phyloP scores from a whole-genome alignment of 2,329 filamentous ascomycete species.

The Trichoderma arundinaceum region DNA sequence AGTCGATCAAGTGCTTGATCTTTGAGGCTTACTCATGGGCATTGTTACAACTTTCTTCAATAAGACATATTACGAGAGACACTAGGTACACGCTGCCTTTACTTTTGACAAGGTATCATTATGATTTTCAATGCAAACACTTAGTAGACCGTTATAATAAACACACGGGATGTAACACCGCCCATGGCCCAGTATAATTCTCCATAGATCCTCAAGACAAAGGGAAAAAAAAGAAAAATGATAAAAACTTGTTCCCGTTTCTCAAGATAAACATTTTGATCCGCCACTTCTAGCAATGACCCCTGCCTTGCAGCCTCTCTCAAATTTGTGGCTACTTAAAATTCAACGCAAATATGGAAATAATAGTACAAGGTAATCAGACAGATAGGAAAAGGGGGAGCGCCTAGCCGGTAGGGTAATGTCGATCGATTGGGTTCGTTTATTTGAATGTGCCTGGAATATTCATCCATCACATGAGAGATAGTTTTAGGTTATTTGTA shows the following conservation, averaged over 20 bases:
- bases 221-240: neutral
- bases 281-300: neutral
- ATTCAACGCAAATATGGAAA: neutral
- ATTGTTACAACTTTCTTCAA: neutral
- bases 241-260: neutral
- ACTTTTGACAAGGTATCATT: conserved; percentile 11
- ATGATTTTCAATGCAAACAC: conserved; percentile 8
- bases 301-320: neutral
- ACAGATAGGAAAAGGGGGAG: neutral
- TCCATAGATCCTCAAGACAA: neutral
- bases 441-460: neutral
- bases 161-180: neutral
- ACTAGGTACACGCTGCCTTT: neutral
- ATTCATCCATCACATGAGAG: neutral
- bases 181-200: neutral
- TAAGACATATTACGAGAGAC: neutral
- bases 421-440: neutral
- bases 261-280: neutral
- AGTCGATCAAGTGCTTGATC: too few relatives aligned
- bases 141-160: neutral
- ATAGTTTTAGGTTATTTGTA: neutral
- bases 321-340: neutral
- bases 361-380: conserved; percentile 19
- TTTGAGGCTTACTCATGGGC: too few relatives aligned
- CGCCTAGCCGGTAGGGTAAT: neutral